Base-by-base conservation (phyloP, 257 asterid species). In the Solanum neorickii region DNA sequence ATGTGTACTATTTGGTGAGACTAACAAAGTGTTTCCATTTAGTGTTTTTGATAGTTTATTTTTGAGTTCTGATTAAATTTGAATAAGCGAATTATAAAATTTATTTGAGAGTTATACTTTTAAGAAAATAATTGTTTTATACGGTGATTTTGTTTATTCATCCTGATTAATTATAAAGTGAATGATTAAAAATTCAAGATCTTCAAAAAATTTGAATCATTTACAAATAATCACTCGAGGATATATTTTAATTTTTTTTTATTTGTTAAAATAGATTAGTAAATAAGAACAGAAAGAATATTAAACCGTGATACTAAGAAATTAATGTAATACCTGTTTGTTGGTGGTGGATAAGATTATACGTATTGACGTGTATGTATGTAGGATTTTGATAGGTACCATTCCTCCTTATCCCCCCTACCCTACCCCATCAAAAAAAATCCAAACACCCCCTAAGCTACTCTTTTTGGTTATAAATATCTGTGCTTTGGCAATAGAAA, bases 21-120 rank as follows among this genome's bases (percentile, higher is more conserved):
- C 37, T 68, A 12, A 42, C 25, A 49, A 49, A 13, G 18, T 15
- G 1, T 49, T 49, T 49, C 0, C 6, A 5, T 49, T 49, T 3
- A 12, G 49, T 11, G 14, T 44, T 11, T 11, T 0, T 5, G 2
- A 31, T 31, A 46, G 3, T 4, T 46, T 0, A 46, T 46, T 49
- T 49, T 49, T 0, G 8, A 49, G 1, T 15, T 7, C 7, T 2
- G 0, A 49, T 49, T 49, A 49, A 49, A 49, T 49, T 49, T 0
- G 0, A 0, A 14, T 2, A 1, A 1, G 21, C 0, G 6, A 0
- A 49, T 1, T 5, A 3, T 2, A 1, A 0, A 0, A 14, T 47
- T 0, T 47, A 47, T 47, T 47, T 47, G 1, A 0, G 0, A 15
- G 3, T 47, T 47, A 3, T 0, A 0, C 0, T 47, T 0, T 42